A percentile compares a stretch with the other conserved stretches of the same genome.
Conservation (phyloP, 768 basidiomycete genomes). For the Leccinum boreale region DNA sequence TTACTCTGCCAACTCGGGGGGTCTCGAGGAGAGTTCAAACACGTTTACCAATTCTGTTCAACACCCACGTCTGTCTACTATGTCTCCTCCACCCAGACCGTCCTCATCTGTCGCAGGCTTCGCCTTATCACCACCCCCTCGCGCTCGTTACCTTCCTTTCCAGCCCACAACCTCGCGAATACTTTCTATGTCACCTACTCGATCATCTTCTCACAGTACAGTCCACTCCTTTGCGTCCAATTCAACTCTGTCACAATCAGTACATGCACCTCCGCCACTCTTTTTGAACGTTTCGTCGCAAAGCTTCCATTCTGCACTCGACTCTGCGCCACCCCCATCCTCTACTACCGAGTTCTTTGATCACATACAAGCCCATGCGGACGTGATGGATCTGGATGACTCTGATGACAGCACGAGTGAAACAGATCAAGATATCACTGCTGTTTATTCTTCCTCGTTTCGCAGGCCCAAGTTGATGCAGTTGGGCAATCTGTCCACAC, state of each 20-base stretch:
- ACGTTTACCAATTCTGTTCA: slow-evolving; percentile 22
- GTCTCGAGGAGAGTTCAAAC: slow-evolving; percentile 9
- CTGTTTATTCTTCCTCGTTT: slow-evolving; percentile 25
- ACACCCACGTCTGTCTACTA: slow-evolving; percentile 24
- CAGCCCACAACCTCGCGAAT: slow-evolving; percentile 17
- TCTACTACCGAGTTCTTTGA: slow-evolving; percentile 76
- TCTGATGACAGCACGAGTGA: slow-evolving; percentile 45
- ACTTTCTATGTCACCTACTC: slow-evolving; percentile 14
- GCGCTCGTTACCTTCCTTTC: slow-evolving; percentile 17
- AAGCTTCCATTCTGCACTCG: slow-evolving; percentile 43
- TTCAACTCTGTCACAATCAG: slow-evolving; percentile 22
- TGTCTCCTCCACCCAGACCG: slow-evolving; percentile 59
- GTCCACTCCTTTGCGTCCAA: slow-evolving; percentile 30
- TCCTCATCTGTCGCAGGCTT: slow-evolving; percentile 59
- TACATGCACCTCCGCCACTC: slow-evolving; percentile 23
- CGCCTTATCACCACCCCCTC: slow-evolving; percentile 56
- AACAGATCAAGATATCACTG: slow-evolving; percentile 35
- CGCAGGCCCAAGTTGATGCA: slow-evolving; percentile 50
- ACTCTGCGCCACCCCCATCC: slow-evolving; percentile 61
- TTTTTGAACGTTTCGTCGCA: slow-evolving; percentile 47
- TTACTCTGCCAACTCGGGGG: slow-evolving; percentile 28
- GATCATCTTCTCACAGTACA: slow-evolving; percentile 30
- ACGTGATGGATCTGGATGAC: slow-evolving; percentile 73
- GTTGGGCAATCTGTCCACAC: slow-evolving; percentile 68
- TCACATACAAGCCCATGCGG: slow-evolving; percentile 62